phyloP scores from a whole-genome alignment of 306 rosid genomes.

The Parietaria judaica region DNA sequence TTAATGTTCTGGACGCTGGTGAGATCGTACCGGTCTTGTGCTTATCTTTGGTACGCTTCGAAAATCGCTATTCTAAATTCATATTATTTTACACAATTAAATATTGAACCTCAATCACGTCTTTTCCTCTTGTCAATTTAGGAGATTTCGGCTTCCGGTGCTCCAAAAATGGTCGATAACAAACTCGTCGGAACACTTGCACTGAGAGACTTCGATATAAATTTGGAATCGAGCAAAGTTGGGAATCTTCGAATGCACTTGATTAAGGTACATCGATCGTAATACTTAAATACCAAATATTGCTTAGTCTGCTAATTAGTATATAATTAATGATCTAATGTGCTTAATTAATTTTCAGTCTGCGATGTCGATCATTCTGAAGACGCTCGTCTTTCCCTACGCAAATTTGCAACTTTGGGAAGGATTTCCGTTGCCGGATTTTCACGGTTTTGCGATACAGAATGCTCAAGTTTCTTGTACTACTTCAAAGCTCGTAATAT shows the following conservation, averaged over 20 bases:
- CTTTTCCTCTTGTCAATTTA: slow-evolving; percentile 6
- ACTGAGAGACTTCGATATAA: slow-evolving; percentile 36
- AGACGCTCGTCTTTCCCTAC: slow-evolving; percentile 40
- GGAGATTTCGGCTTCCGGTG: slow-evolving; percentile 57
- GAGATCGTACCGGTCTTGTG: slow-evolving; percentile 64
- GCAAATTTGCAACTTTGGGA: slow-evolving; percentile 36
- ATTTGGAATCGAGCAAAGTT: slow-evolving; percentile 81
- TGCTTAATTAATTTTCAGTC: slow-evolving; percentile 41
- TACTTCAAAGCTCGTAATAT: slow-evolving; percentile 45
- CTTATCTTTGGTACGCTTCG: slow-evolving; percentile 59
- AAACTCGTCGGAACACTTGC: slow-evolving; percentile 39
- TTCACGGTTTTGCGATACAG: slow-evolving; percentile 40
- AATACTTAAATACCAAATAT: slow-evolving; percentile 7
- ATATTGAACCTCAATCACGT: too few species aligned
- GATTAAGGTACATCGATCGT: slow-evolving; percentile 45
- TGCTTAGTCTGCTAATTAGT: slow-evolving; percentile 4
- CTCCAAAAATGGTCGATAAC: slow-evolving; percentile 41
- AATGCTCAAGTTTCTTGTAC: slow-evolving; percentile 40
- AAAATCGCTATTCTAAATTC: too few species aligned
- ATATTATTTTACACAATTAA: too few species aligned
- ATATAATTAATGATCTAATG: background rate
- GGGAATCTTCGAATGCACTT: slow-evolving; percentile 52
- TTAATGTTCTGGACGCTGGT: slow-evolving; percentile 44
- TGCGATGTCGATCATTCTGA: slow-evolving; percentile 35
- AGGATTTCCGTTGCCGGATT: slow-evolving; percentile 57